phyloP scores from a whole-genome alignment of 2,329 filamentous ascomycete species.

The Ambrosiella cleistominuta region DNA sequence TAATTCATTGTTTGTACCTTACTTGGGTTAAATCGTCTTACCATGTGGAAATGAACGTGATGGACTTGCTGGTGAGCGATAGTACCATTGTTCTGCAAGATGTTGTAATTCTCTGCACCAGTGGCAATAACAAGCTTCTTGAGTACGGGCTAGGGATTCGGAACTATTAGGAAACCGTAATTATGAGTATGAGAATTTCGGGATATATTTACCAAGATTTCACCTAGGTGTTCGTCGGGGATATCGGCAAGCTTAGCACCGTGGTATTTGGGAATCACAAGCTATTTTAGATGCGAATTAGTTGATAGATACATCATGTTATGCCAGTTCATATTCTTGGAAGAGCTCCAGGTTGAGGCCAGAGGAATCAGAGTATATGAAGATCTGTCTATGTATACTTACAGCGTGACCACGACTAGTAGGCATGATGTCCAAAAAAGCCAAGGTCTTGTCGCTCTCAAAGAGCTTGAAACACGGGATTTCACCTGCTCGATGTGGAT shows the following conservation, averaged over 20 bases:
- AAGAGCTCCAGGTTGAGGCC: too few species aligned
- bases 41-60: constrained; percentile 93
- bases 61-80: constrained; percentile 85
- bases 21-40: constrained; percentile 22
- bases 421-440: constrained; percentile 92
- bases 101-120: constrained; percentile 69
- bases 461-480: constrained; percentile 95
- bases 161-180: not conserved
- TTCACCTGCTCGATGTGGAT: constrained; percentile 43
- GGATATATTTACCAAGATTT: constrained; percentile 49
- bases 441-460: constrained; percentile 81
- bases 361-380: too few species aligned
- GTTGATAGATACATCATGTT: not conserved
- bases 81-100: constrained; percentile 88
- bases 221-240: constrained; percentile 68
- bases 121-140: constrained; percentile 72
- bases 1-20: too few species aligned
- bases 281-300: constrained; percentile 30
- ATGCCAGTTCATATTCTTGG: too few species aligned
- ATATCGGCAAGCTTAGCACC: constrained; percentile 84
- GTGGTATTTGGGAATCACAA: constrained; percentile 91
- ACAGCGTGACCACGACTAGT: constrained; percentile 80
- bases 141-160: constrained; percentile 43
- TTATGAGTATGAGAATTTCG: not conserved
- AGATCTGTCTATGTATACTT: constrained; percentile 21